These are phyloP conservation scores for Panellus pusillus DNA, from an alignment of 768 basidiomycete genomes.

Conservation along the genomic window DNA sequence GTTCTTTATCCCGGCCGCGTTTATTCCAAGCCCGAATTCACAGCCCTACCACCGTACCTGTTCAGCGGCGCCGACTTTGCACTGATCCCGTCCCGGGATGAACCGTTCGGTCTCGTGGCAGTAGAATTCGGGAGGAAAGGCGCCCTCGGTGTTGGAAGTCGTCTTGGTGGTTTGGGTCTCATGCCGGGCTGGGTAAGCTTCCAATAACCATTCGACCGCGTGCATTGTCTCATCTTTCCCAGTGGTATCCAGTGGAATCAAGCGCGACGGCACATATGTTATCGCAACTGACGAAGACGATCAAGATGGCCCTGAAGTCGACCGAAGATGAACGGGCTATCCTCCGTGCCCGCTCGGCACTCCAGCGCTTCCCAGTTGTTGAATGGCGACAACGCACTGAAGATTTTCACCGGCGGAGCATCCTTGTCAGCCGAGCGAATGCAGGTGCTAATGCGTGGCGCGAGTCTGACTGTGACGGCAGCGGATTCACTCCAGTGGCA, in stretches of 20 bases:
- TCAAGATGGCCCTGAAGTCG: constrained; percentile 92
- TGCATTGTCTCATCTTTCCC: constrained; percentile 10
- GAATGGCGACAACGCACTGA: constrained; percentile 97
- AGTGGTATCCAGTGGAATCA: constrained; percentile 99
- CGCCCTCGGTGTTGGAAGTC: constrained; percentile 92
- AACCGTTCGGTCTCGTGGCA: constrained; percentile 93
- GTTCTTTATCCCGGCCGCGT: constrained; percentile 93
- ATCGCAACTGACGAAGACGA: constrained; percentile 90
- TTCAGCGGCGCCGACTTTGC: constrained; percentile 97
- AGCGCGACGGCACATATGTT: constrained; percentile 91
- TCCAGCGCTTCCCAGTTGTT: constrained; percentile 96
- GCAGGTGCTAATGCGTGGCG: constrained; percentile 81
- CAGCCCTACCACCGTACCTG: constrained; percentile 86
- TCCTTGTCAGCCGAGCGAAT: constrained; percentile 62
- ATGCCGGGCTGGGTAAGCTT: constrained; percentile 95
- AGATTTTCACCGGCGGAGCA: constrained; percentile 89
- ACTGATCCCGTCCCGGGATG: constrained; percentile 92
- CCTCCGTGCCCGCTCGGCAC: constrained; percentile 87
- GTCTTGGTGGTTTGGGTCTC: constrained; percentile 90
- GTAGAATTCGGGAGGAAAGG: constrained; percentile 97
- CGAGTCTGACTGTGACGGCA: constrained; percentile 62
- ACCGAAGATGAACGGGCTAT: constrained; percentile 89
- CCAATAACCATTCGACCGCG: neutral
- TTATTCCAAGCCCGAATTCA: constrained; percentile 94
- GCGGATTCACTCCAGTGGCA: constrained; percentile 46